Evolutionary conservation across 495 filamentous ascomycete genomes (phyloP).

Genomic region (Hypoxylon crocopeplum): DNA sequence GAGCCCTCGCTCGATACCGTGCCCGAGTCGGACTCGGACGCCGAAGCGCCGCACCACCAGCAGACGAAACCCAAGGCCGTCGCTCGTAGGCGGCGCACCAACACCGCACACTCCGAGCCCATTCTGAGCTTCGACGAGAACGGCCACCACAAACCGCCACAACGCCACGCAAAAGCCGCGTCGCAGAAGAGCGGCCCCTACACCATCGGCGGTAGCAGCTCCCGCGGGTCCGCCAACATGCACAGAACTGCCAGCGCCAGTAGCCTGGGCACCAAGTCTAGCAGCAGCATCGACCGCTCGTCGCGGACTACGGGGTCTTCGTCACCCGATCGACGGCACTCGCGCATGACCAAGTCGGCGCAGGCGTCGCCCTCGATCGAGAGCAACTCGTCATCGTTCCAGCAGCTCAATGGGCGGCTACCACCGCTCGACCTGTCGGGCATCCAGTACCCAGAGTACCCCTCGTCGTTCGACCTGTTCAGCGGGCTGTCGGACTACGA

Average conservation of each 20-base stretch:
- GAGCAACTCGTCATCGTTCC: constrained; percentile 54
- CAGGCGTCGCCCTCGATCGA: constrained; percentile 72
- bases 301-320: constrained; percentile 44
- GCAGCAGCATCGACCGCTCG: constrained; percentile 73
- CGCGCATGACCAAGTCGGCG: constrained; percentile 69
- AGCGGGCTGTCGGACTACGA: constrained; percentile 67
- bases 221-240: constrained; percentile 57
- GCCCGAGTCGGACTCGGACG: constrained; percentile 67
- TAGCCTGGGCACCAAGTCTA: constrained; percentile 68
- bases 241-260: constrained; percentile 60
- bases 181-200: constrained; percentile 89
- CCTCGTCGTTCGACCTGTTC: constrained; percentile 59
- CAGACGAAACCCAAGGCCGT: constrained; percentile 55
- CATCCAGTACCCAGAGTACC: constrained; percentile 61
- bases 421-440: constrained; percentile 68
- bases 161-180: constrained; percentile 80
- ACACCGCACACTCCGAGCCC: constrained; percentile 82
- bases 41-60: constrained; percentile 41
- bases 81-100: constrained; percentile 72
- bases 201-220: constrained; percentile 74
- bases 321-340: constrained; percentile 53
- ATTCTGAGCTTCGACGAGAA: constrained; percentile 86
- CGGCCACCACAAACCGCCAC: constrained; percentile 91
- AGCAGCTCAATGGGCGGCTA: constrained; percentile 67
- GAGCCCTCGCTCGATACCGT: constrained; percentile 78